Percentiles rank a stretch among this genome's conserved stretches.
Evolutionary conservation across 2,329 filamentous ascomycete species (phyloP).

Genomic region (Botrytis byssoidea): DNA sequence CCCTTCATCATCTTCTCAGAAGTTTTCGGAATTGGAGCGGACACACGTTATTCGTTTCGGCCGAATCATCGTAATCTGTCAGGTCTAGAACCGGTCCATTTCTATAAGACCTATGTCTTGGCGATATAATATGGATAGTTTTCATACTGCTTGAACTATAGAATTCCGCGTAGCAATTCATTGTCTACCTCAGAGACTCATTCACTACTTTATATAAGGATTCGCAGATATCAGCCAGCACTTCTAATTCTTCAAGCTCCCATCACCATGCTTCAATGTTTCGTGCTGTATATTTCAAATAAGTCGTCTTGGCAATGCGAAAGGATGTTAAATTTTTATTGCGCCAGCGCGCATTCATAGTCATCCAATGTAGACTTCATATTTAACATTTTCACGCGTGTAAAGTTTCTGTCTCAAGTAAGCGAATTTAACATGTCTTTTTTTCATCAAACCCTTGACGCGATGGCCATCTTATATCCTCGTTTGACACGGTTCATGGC

Average conservation of each 20-base stretch:
- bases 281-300: neutral
- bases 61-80: neutral
- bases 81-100: neutral
- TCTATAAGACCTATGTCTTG: neutral
- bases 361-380: neutral
- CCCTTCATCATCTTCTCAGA: neutral
- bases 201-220: neutral
- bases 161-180: neutral
- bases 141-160: neutral
- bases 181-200: neutral
- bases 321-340: neutral
- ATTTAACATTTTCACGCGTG: neutral
- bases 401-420: neutral
- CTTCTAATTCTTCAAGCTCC: neutral
- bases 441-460: neutral
- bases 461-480: neutral
- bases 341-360: neutral
- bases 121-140: neutral
- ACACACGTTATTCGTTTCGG: neutral
- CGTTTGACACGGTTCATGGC: neutral
- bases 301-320: neutral
- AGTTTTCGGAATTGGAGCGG: neutral
- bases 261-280: fast-evolving
- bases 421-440: neutral
- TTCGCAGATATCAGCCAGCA: neutral